These are phyloP conservation scores for Sugiyamaella chiloensis DNA, from an alignment of 805 yeast genomes.

Conservation along the genomic window DNA sequence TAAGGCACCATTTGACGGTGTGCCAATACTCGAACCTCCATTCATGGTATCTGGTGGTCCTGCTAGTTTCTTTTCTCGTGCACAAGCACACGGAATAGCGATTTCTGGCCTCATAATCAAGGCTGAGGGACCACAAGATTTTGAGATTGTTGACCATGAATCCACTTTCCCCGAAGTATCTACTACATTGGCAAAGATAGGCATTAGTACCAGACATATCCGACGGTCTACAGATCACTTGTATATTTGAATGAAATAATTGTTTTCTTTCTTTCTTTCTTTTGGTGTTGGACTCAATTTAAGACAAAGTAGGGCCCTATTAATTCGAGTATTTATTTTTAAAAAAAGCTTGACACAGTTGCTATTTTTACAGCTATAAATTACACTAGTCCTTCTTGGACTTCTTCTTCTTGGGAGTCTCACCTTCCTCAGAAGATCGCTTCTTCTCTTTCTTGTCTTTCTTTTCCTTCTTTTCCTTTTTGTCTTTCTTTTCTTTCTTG, in stretches of 20 bases:
- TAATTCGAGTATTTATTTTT: no score
- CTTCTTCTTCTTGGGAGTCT: conserved; percentile 24
- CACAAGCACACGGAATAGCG: conserved; percentile 23
- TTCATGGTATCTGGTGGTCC: conserved; percentile 30
- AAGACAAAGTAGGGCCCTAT: no score
- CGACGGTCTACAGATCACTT: background rate
- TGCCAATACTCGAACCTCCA: conserved; percentile 30
- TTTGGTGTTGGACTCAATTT: no score
- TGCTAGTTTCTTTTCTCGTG: conserved; percentile 31
- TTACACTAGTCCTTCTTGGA: conserved; percentile 13
- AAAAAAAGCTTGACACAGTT: no score
- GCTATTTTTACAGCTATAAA: conserved; percentile 1
- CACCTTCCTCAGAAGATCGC: conserved; percentile 21
- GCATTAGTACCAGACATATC: background rate
- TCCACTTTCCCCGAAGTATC: conserved; percentile 9
- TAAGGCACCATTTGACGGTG: background rate
- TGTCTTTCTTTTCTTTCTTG: conserved; percentile 47
- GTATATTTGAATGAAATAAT: conserved; percentile 3
- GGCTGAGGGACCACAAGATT: conserved; percentile 33
- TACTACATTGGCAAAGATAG: conserved; percentile 3
- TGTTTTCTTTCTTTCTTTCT: no score
- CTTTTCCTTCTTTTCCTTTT: conserved; percentile 49
- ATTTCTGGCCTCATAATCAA: conserved; percentile 29
- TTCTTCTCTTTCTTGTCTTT: conserved; percentile 42
- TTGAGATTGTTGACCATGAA: conserved; percentile 27